phyloP scores from a whole-genome alignment of 805 yeast genomes.

The Nakazawaea ambrosiae region DNA sequence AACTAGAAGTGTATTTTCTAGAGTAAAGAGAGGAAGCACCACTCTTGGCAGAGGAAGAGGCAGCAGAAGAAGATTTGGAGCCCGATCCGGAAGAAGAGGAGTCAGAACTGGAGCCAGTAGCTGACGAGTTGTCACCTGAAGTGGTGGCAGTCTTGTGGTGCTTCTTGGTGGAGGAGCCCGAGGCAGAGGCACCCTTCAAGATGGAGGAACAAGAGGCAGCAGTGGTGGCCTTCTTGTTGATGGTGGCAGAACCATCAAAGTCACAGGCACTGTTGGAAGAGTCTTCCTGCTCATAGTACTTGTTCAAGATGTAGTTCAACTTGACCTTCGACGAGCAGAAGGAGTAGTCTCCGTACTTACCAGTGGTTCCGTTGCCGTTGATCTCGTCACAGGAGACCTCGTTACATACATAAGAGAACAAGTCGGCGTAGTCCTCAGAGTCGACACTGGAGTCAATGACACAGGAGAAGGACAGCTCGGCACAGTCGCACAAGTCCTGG shows the following conservation, averaged over 20 bases:
- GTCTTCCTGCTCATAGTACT: slow-evolving; percentile 49
- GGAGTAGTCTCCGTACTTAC: slow-evolving; percentile 66
- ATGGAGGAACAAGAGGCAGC: slow-evolving; percentile 46
- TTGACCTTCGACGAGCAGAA: slow-evolving; percentile 63
- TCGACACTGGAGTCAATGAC: slow-evolving; percentile 50
- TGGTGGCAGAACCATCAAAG: slow-evolving; percentile 62
- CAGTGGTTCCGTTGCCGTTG: slow-evolving; percentile 52
- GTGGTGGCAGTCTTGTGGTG: too few species aligned
- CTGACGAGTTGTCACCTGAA: slow-evolving; percentile 11
- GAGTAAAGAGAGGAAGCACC: slow-evolving; percentile 9
- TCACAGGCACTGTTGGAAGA: slow-evolving; percentile 47
- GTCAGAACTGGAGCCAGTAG: slow-evolving; percentile 18
- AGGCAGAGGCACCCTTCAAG: slow-evolving; percentile 12
- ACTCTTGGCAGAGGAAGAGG: slow-evolving; percentile 6
- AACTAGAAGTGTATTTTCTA: slow-evolving; percentile 1
- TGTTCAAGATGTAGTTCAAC: slow-evolving; percentile 58
- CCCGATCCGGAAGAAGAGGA: slow-evolving; percentile 14
- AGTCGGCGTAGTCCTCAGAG: slow-evolving; percentile 48
- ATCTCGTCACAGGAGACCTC: slow-evolving; percentile 54
- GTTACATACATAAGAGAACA: slow-evolving; percentile 55
- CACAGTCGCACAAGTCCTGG: slow-evolving; percentile 55
- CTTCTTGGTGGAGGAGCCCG: slow-evolving; percentile 13
- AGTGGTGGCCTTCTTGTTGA: slow-evolving; percentile 37
- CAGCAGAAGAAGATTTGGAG: slow-evolving; percentile 13
- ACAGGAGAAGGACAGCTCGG: slow-evolving; percentile 49